These are phyloP conservation scores for Amanita exitialis DNA, from an alignment of 768 basidiomycete genomes.

Conservation along the genomic window DNA sequence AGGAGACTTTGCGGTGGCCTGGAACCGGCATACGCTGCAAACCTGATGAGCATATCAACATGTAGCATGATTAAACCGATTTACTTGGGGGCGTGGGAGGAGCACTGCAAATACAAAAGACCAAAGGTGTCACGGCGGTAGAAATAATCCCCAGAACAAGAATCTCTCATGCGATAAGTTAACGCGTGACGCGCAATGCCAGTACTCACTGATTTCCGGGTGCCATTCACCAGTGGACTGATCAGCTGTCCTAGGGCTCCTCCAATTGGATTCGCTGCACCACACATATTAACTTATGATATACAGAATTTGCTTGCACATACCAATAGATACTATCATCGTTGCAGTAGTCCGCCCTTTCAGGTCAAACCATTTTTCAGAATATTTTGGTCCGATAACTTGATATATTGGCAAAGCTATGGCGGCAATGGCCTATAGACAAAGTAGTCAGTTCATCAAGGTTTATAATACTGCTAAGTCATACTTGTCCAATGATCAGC, in stretches of 20 bases:
- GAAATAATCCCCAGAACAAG: conserved; percentile 63
- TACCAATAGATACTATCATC: conserved; percentile 45
- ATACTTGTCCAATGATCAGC: conserved; percentile 63
- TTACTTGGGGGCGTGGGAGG: conserved; percentile 78
- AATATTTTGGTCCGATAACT: conserved; percentile 71
- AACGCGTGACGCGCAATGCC: background rate
- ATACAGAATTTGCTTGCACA: conserved; percentile 4
- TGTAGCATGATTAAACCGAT: conserved; percentile 8
- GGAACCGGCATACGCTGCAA: conserved; percentile 58
- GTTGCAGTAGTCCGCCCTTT: conserved; percentile 71
- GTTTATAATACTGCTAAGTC: background rate
- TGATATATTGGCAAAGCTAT: conserved; percentile 68
- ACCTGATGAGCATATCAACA: conserved; percentile 8
- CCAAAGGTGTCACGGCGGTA: conserved; percentile 47
- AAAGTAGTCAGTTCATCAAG: background rate
- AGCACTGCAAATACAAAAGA: conserved; percentile 45
- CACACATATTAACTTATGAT: background rate
- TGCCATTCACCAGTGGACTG: conserved; percentile 47
- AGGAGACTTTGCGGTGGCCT: conserved; percentile 40
- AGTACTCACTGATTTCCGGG: conserved; percentile 45
- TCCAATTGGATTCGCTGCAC: conserved; percentile 65
- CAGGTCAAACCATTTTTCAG: conserved; percentile 77
- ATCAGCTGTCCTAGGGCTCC: conserved; percentile 65
- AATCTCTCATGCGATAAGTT: conserved; percentile 34
- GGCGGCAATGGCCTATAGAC: conserved; percentile 45